These are phyloP conservation scores for Prunus davidiana DNA, from an alignment of 306 rosid genomes.

Conservation along the genomic window DNA sequence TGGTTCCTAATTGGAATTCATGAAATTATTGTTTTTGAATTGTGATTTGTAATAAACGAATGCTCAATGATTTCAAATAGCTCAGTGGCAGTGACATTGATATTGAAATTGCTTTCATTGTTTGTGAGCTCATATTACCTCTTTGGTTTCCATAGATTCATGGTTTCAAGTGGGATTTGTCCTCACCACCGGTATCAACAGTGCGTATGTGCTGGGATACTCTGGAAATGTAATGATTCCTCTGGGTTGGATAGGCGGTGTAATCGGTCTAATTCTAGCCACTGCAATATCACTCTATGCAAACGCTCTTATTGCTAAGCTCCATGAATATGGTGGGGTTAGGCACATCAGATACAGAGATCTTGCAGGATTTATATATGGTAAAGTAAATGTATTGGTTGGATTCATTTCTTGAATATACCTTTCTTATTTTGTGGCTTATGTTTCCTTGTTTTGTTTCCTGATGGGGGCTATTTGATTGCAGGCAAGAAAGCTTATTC, in stretches of 20 bases:
- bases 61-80: not conserved
- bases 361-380: constrained; percentile 81
- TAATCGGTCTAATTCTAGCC: constrained; percentile 64
- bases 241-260: constrained; percentile 77
- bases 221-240: constrained; percentile 91
- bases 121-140: not conserved
- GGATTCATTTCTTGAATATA: not conserved
- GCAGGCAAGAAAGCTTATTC: constrained; percentile 76
- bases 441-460: not conserved
- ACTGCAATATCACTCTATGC: constrained; percentile 76
- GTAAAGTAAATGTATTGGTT: constrained; percentile 26
- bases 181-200: constrained; percentile 85
- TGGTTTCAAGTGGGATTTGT: constrained; percentile 93
- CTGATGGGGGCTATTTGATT: constrained; percentile 8
- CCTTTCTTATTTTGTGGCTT: not conserved
- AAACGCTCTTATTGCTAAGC: constrained; percentile 78
- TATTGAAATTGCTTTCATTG: not conserved
- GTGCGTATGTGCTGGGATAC: constrained; percentile 89
- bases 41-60: not conserved
- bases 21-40: not conserved
- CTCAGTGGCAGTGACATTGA: not conserved
- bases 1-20: not conserved
- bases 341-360: constrained; percentile 96
- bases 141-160: constrained; percentile 41
- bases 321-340: constrained; percentile 84